phyloP scores from a whole-genome alignment of 257 asterid genomes.

The Nicotiana otophora region DNA sequence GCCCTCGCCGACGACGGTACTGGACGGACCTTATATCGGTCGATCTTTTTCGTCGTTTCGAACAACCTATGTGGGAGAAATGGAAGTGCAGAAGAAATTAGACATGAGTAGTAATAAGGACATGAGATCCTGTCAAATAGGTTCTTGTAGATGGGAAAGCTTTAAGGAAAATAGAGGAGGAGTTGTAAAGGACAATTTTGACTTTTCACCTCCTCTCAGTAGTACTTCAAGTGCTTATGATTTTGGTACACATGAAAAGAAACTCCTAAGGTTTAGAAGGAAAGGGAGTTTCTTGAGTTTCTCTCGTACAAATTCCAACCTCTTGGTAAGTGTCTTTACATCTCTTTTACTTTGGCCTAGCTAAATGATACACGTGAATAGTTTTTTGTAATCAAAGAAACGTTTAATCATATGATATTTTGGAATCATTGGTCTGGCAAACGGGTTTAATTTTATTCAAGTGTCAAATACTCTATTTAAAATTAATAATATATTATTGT shows the following conservation, averaged over 20 bases:
- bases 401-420: too few relatives aligned
- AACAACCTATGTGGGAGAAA: conserved; percentile 19
- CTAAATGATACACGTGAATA: background rate
- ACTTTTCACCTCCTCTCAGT: conserved; percentile 21
- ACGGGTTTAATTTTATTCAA: background rate
- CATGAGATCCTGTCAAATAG: conserved; percentile 5
- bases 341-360: background rate
- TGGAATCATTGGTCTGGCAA: too few relatives aligned
- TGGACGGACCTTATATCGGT: conserved; percentile 51
- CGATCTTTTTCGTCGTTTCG: conserved; percentile 43
- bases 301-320: conserved; percentile 35
- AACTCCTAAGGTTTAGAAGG: conserved; percentile 32
- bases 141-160: conserved; percentile 49
- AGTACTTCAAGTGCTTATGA: conserved; percentile 19
- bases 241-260: conserved; percentile 17
- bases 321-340: conserved; percentile 31
- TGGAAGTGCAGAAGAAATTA: background rate
- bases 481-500: background rate
- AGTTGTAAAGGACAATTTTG: conserved; percentile 15
- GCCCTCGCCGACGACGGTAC: conserved; percentile 51
- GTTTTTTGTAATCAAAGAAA: too few relatives aligned
- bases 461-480: background rate
- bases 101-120: background rate
- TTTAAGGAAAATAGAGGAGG: conserved; percentile 25
- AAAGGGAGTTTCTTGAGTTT: conserved; percentile 40